Evolutionary conservation across 2,329 filamentous ascomycete genomes (phyloP).

Genomic region (Penicillium sp.): DNA sequence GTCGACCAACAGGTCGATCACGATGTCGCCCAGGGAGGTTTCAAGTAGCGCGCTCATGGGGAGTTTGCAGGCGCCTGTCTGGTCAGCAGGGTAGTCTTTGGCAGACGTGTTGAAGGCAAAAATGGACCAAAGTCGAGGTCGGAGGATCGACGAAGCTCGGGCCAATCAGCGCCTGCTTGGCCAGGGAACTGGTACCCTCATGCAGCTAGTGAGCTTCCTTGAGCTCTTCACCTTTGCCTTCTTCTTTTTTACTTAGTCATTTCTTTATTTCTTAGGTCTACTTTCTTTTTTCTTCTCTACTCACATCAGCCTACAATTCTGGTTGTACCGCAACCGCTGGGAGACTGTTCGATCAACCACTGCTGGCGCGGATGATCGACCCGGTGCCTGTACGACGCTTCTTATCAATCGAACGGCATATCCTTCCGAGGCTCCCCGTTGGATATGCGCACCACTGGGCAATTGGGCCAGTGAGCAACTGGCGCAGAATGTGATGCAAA

Average conservation of each 20-base stretch:
- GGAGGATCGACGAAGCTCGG: conserved; percentile 27
- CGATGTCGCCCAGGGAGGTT: conserved; percentile 90
- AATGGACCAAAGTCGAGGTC: conserved; percentile 6
- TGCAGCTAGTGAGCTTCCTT: neutral
- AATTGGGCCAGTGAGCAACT: neutral
- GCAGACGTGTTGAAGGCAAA: neutral
- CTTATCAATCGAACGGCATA: conserved; percentile 38
- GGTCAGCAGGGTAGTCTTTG: neutral
- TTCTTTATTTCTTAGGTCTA: neutral
- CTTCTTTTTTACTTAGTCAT: neutral
- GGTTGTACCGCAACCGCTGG: conserved; percentile 12
- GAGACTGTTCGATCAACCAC: conserved; percentile 11
- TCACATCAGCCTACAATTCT: neutral
- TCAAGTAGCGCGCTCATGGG: conserved; percentile 91
- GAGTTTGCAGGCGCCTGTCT: neutral
- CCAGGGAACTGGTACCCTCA: conserved; percentile 18
- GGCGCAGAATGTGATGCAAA: conserved; percentile 8
- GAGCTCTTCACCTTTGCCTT: conserved; percentile 4
- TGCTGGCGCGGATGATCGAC: conserved; percentile 32
- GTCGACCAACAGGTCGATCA: conserved; percentile 88
- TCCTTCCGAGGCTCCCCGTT: conserved; percentile 40
- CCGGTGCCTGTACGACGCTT: conserved; percentile 39
- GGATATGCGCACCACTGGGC: conserved; percentile 18
- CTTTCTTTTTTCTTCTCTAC: conserved; percentile 6
- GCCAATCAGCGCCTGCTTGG: conserved; percentile 23